Evolutionary conservation across 352 stramenopile genomes (phyloP).

Genomic region (Phytopythium sindhum): DNA sequence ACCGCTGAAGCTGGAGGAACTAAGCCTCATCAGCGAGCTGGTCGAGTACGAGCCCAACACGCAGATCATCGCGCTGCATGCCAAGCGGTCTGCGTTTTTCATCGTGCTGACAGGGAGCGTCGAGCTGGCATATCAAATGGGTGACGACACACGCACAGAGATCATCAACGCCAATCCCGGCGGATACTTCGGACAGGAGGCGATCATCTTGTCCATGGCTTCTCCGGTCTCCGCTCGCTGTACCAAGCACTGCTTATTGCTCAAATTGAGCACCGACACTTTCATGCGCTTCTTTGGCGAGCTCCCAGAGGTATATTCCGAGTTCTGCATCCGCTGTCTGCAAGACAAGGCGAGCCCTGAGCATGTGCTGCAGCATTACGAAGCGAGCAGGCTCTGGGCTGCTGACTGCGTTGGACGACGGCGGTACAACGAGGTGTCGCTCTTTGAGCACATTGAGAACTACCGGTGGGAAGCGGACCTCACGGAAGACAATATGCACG

Average conservation of each 20-base stretch:
- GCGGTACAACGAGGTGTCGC: slow-evolving; percentile 40
- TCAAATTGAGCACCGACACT: slow-evolving; percentile 31
- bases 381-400: slow-evolving; percentile 51
- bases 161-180: slow-evolving; percentile 39
- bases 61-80: slow-evolving; percentile 27
- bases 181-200: slow-evolving; percentile 66
- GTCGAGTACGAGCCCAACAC: slow-evolving; percentile 27
- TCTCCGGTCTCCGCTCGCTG: slow-evolving; percentile 34
- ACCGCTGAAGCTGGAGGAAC: slow-evolving; percentile 48
- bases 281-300: slow-evolving; percentile 59
- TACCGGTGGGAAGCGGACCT: slow-evolving; percentile 57
- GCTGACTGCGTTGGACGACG: slow-evolving; percentile 47
- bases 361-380: slow-evolving; percentile 72
- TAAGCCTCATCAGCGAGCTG: slow-evolving; percentile 52
- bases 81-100: slow-evolving; percentile 36
- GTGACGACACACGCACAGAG: slow-evolving; percentile 9
- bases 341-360: slow-evolving; percentile 38
- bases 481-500: slow-evolving; percentile 45
- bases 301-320: slow-evolving; percentile 50
- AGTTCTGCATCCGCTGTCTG: slow-evolving; percentile 71
- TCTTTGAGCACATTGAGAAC: slow-evolving; percentile 70
- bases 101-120: slow-evolving; percentile 42
- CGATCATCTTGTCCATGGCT: slow-evolving; percentile 42
- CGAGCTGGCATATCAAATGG: slow-evolving; percentile 25
- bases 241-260: slow-evolving; percentile 41